A percentile compares a stretch with the other conserved stretches of the same genome.
These are phyloP conservation scores for Rhizoctonia solani DNA, from an alignment of 1,284 basidiomycete genomes.

Conservation along the genomic window DNA sequence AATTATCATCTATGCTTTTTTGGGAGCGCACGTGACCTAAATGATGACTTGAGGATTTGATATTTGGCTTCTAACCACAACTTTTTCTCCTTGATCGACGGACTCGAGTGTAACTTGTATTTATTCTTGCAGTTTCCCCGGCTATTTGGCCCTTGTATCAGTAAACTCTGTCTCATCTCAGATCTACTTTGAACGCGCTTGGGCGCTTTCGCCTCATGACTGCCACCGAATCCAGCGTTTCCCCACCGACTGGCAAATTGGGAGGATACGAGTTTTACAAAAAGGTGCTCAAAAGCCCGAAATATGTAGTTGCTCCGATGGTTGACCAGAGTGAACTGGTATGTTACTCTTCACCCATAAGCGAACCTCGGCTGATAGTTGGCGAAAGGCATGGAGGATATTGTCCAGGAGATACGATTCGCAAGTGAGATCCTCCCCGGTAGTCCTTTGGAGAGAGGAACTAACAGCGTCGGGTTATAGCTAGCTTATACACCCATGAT, in stretches of 20 bases:
- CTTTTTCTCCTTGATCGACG: no score
- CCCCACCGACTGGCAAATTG: conserved; percentile 55
- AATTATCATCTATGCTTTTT: no score
- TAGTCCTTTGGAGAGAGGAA: conserved; percentile 35
- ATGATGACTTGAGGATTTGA: no score
- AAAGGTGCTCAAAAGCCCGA: conserved; percentile 77
- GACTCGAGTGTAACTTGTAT: no score
- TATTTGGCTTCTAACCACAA: no score
- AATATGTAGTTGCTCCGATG: conserved; percentile 94
- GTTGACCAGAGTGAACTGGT: conserved; percentile 97
- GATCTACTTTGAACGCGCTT: no score
- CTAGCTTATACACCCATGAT: conserved; percentile 98
- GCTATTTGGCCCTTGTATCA: no score
- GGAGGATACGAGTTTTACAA: conserved; percentile 82
- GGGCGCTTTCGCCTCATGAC: conserved; percentile 3
- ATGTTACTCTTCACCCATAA: conserved; percentile 44
- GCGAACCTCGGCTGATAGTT: background rate
- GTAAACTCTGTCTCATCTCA: no score
- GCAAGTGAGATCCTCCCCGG: conserved; percentile 59
- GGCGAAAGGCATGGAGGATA: conserved; percentile 81
- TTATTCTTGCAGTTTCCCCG: no score
- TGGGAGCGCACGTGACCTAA: no score
- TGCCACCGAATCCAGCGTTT: conserved; percentile 21
- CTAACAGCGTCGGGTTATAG: conserved; percentile 48
- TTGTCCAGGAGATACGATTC: conserved; percentile 86